phyloP scores from a whole-genome alignment of 73 alveolate genomes.

The Effrenium voratum region DNA sequence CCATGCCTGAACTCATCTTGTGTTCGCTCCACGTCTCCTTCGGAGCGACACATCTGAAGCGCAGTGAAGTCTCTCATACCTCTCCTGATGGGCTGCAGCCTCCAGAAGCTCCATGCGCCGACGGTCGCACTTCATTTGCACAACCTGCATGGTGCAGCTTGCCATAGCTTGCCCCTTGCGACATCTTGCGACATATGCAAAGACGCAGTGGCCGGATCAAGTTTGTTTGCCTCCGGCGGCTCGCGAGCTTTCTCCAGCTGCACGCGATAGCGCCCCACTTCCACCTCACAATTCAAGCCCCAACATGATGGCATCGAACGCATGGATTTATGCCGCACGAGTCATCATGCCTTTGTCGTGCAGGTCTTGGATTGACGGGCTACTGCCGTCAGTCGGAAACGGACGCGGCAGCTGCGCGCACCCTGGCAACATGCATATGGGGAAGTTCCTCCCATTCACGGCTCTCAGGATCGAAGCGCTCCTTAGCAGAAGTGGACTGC shows the following conservation, averaged over 20 bases:
- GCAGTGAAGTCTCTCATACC: background rate
- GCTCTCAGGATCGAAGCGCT: slow-evolving; percentile 22
- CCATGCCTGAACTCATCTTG: too few relatives aligned
- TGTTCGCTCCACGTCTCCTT: too few relatives aligned
- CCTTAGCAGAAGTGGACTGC: too few relatives aligned
- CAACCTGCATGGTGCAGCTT: background rate
- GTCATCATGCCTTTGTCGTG: background rate
- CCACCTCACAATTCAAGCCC: slow-evolving; percentile 8
- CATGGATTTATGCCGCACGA: background rate
- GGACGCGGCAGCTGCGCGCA: slow-evolving; percentile 60
- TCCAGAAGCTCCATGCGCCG: slow-evolving; percentile 82
- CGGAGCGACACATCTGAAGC: background rate
- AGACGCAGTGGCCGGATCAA: too few relatives aligned
- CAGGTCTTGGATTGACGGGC: background rate
- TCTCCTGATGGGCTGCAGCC: slow-evolving; percentile 87
- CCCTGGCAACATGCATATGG: slow-evolving; percentile 15
- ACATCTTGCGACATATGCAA: too few relatives aligned
- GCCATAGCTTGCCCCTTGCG: background rate
- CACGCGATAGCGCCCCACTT: slow-evolving; percentile 76
- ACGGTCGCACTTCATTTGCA: slow-evolving; percentile 86
- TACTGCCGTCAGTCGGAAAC: background rate
- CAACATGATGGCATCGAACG: too few relatives aligned
- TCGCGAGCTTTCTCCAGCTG: slow-evolving; percentile 84
- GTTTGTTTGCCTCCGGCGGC: slow-evolving; percentile 77
- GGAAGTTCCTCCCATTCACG: slow-evolving; percentile 31